These are phyloP conservation scores for Pyrus hybrid DNA, from an alignment of 331 rosid genomes.

Conservation along the genomic window DNA sequence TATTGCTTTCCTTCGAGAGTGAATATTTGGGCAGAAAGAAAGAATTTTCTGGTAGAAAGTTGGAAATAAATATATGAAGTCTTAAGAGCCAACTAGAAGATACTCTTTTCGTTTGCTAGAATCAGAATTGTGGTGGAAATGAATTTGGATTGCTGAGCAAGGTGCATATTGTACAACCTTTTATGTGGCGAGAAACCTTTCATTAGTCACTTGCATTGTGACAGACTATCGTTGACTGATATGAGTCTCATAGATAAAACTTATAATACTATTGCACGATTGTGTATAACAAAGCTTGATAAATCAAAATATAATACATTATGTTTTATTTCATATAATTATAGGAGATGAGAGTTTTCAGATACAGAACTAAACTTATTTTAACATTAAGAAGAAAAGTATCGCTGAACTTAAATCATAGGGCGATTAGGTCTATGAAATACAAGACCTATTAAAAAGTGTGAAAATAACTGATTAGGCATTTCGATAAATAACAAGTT, in stretches of 20 bases:
- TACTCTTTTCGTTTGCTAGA: neutral
- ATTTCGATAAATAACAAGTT: neutral
- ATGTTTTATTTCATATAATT: no score
- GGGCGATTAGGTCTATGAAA: neutral
- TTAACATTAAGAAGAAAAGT: no score
- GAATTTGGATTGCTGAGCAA: neutral
- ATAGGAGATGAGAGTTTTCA: no score
- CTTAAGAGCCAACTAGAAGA: neutral
- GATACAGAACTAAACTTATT: no score
- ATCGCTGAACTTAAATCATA: no score
- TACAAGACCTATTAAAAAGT: neutral
- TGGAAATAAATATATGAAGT: neutral
- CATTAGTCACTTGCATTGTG: neutral
- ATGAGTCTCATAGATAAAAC: neutral
- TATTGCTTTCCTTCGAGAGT: neutral
- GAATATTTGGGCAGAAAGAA: neutral
- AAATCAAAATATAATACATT: no score
- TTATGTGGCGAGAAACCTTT: neutral
- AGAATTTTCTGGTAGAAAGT: conserved; percentile 3
- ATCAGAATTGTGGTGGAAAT: conserved; percentile 11
- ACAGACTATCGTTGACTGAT: neutral
- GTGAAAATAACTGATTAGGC: neutral
- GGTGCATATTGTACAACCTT: neutral
- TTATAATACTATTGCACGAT: neutral
- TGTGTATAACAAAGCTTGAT: neutral